Conservation (phyloP, 1,284 basidiomycete species). For the Omphalotus olearius region DNA sequence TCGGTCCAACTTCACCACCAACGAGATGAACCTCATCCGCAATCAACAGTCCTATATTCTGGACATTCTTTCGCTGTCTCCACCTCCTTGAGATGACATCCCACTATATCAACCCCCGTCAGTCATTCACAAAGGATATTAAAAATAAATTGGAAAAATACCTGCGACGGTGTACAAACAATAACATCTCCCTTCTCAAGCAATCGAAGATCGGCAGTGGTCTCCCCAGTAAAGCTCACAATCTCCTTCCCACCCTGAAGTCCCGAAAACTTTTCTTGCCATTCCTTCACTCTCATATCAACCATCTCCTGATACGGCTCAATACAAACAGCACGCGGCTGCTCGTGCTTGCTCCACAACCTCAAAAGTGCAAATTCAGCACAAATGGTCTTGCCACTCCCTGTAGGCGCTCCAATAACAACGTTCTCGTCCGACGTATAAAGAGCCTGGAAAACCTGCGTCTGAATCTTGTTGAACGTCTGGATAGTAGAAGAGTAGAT, state of each 20-base stretch:
- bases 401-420: slow-evolving; percentile 94
- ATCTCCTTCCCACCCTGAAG: slow-evolving; percentile 91
- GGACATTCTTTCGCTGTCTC: slow-evolving; percentile 96
- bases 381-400: slow-evolving; percentile 96
- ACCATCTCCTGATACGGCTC: slow-evolving; percentile 98
- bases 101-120: slow-evolving; percentile 58
- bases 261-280: slow-evolving; percentile 80
- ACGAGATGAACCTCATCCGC: slow-evolving; percentile 95
- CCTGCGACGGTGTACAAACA: slow-evolving; percentile 87
- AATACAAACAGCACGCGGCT: slow-evolving; percentile 89
- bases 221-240: slow-evolving; percentile 90
- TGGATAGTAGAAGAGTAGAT: slow-evolving; percentile 79
- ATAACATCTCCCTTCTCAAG: slow-evolving; percentile 92
- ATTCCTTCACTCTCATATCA: slow-evolving; percentile 84
- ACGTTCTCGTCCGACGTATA: slow-evolving; percentile 96
- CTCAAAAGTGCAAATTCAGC: slow-evolving; percentile 94
- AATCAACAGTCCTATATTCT: slow-evolving; percentile 89
- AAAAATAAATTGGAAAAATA: slow-evolving; percentile 26
- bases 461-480: slow-evolving; percentile 98
- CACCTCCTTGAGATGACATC: slow-evolving; percentile 94
- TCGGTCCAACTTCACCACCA: slow-evolving; percentile 89
- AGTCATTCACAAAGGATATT: slow-evolving; percentile 6
- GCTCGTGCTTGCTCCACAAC: slow-evolving; percentile 85
- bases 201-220: slow-evolving; percentile 87
- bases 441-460: slow-evolving; percentile 96